phyloP scores from a whole-genome alignment of 352 stramenopile genomes.

The Globisporangium spinosum region DNA sequence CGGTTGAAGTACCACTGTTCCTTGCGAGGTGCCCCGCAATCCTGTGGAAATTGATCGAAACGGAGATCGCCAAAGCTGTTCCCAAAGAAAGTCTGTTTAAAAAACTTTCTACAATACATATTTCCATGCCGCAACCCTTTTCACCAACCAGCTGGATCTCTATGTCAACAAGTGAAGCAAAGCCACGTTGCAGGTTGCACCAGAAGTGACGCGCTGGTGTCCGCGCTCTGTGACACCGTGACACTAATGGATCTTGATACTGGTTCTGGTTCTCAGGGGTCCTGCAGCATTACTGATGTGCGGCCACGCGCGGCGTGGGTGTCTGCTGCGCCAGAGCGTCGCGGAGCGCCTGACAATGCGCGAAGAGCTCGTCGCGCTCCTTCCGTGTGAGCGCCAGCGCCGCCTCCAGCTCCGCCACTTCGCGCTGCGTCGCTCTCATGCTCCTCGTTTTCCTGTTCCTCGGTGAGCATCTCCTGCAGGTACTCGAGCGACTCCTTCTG shows the following conservation, averaged over 20 bases:
- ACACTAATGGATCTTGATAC: not conserved
- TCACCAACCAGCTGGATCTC: not conserved
- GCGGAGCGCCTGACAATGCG: constrained; percentile 53
- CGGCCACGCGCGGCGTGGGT: not conserved
- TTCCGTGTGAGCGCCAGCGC: constrained; percentile 32
- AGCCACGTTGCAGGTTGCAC: not conserved
- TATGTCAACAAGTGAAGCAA: not conserved
- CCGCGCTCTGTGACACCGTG: not conserved
- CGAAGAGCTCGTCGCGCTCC: constrained; percentile 63
- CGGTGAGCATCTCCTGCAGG: constrained; percentile 47
- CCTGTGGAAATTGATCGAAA: not conserved
- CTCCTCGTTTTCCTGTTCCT: constrained; percentile 37
- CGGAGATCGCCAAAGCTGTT: not conserved
- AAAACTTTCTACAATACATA: not conserved
- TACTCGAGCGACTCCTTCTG: constrained; percentile 63
- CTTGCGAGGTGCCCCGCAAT: not conserved
- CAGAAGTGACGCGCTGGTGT: not conserved
- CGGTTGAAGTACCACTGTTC: constrained; percentile 1
- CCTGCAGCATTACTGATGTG: not conserved
- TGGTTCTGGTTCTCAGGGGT: no score
- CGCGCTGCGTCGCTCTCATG: constrained; percentile 22
- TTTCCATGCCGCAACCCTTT: not conserved
- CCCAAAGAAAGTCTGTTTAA: not conserved
- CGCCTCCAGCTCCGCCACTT: constrained; percentile 25
- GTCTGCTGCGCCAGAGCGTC: constrained; percentile 34